Evolutionary conservation across 768 basidiomycete species (phyloP).

Genomic region (Crucibulum laeve): DNA sequence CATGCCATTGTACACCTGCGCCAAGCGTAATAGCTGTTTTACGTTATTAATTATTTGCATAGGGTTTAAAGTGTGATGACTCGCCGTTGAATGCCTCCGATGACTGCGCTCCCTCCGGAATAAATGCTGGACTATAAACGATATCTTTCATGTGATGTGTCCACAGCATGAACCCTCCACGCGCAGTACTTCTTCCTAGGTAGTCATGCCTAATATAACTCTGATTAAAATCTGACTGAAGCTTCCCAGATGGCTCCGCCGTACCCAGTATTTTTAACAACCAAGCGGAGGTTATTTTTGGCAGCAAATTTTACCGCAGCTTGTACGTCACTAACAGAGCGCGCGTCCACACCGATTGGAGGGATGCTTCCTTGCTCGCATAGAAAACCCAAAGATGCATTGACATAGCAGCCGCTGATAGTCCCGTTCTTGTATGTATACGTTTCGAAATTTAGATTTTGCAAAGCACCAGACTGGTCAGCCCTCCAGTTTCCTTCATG

Average conservation of each 20-base stretch:
- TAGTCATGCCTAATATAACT: constrained; percentile 32
- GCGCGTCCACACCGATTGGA: constrained; percentile 34
- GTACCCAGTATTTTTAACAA: constrained; percentile 33
- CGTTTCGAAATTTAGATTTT: constrained; percentile 23
- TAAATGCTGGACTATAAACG: constrained; percentile 20
- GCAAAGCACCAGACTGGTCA: constrained; percentile 34
- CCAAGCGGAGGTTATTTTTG: constrained; percentile 29
- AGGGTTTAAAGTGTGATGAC: not conserved
- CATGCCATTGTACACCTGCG: constrained; percentile 42
- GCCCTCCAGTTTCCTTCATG: constrained; percentile 35
- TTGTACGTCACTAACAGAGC: constrained; percentile 31
- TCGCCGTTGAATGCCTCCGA: constrained; percentile 13
- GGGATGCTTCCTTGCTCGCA: constrained; percentile 43
- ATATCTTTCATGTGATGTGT: constrained; percentile 32
- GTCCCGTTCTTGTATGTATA: constrained; percentile 37
- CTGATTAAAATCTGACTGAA: not conserved
- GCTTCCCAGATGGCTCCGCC: not conserved
- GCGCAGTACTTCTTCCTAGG: constrained; percentile 39
- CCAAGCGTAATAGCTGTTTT: constrained; percentile 25
- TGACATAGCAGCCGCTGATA: constrained; percentile 47
- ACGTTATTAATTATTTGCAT: not conserved
- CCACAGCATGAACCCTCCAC: constrained; percentile 34
- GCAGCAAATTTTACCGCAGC: constrained; percentile 32
- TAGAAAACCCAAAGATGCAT: constrained; percentile 31
- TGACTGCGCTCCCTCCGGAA: constrained; percentile 25